These are phyloP conservation scores for Rutstroemia sp. DNA, from an alignment of 2,329 filamentous ascomycete species.

Conservation along the genomic window DNA sequence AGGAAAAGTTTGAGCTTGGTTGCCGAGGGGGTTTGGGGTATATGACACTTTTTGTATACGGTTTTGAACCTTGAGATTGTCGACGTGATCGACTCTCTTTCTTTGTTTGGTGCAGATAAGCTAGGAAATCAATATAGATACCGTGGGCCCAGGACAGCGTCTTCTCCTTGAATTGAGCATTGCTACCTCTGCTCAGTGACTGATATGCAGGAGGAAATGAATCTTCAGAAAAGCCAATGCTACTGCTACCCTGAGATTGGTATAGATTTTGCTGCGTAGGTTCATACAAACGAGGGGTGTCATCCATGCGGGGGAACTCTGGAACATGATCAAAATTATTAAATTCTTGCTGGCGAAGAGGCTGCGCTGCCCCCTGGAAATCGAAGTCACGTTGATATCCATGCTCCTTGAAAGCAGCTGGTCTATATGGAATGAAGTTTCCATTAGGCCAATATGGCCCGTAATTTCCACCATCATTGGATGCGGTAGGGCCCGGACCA, in stretches of 20 bases:
- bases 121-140: slow-evolving; percentile 63
- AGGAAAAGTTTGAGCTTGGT: slow-evolving; percentile 20
- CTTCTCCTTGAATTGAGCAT: slow-evolving; percentile 57
- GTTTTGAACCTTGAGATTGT: slow-evolving; percentile 28
- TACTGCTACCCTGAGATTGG: slow-evolving; percentile 2
- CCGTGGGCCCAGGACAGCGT: slow-evolving; percentile 63
- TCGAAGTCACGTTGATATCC: slow-evolving; percentile 29
- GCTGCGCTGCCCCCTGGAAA: not conserved
- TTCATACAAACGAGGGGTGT: slow-evolving; percentile 3
- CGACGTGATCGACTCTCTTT: slow-evolving; percentile 34
- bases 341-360: slow-evolving; percentile 10
- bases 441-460: slow-evolving; percentile 59
- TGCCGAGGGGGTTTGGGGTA: slow-evolving; percentile 41
- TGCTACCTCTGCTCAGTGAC: slow-evolving; percentile 19
- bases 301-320: not conserved
- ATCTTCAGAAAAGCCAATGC: slow-evolving; percentile 9
- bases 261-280: slow-evolving; percentile 4
- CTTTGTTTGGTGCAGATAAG: slow-evolving; percentile 54
- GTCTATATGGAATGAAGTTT: slow-evolving; percentile 45
- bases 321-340: slow-evolving; percentile 1
- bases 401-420: slow-evolving; percentile 48
- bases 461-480: slow-evolving; percentile 48
- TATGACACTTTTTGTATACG: slow-evolving; percentile 43
- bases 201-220: slow-evolving; percentile 19
- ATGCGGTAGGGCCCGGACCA: slow-evolving; percentile 48